These are phyloP conservation scores for Gloeopeniophorella convolvens DNA, from an alignment of 768 basidiomycete species.

Conservation along the genomic window DNA sequence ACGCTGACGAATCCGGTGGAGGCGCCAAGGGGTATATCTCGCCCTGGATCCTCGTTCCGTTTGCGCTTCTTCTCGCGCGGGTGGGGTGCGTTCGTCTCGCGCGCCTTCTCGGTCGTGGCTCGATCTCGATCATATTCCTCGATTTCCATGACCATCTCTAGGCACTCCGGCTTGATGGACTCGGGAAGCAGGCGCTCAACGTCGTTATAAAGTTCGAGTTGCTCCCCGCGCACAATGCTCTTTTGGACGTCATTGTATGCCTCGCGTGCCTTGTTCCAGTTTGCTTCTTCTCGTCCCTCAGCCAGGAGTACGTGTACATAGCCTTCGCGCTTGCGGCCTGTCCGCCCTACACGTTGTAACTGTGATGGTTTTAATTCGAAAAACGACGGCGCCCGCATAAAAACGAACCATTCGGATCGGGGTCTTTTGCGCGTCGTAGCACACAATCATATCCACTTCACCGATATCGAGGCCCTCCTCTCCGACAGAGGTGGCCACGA, in stretches of 20 bases:
- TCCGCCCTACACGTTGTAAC: constrained; percentile 95
- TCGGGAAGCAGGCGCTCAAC: constrained; percentile 80
- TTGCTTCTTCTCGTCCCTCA: constrained; percentile 83
- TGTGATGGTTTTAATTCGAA: constrained; percentile 27
- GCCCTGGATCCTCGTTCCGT: constrained; percentile 54
- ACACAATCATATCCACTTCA: constrained; percentile 91
- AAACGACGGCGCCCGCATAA: neutral
- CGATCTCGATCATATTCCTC: constrained; percentile 60
- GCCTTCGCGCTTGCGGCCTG: constrained; percentile 88
- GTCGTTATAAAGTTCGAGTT: constrained; percentile 90
- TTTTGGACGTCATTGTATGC: constrained; percentile 86
- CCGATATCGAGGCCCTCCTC: constrained; percentile 99
- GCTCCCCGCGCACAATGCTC: constrained; percentile 76
- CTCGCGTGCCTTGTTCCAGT: constrained; percentile 82
- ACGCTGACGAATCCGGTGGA: constrained; percentile 66
- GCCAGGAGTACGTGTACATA: constrained; percentile 87
- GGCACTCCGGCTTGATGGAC: constrained; percentile 64
- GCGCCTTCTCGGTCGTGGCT: constrained; percentile 34
- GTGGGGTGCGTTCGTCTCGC: constrained; percentile 29
- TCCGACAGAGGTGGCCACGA: constrained; percentile 95
- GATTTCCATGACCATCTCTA: constrained; percentile 81
- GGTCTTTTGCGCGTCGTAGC: constrained; percentile 95
- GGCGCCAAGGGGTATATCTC: constrained; percentile 74
- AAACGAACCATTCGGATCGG: constrained; percentile 86
- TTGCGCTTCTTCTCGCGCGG: constrained; percentile 53